Evolutionary conservation across 768 basidiomycete genomes (phyloP), one percentile per base, ranked within the genome.

Genomic region (Lyophyllum atratum): DNA sequence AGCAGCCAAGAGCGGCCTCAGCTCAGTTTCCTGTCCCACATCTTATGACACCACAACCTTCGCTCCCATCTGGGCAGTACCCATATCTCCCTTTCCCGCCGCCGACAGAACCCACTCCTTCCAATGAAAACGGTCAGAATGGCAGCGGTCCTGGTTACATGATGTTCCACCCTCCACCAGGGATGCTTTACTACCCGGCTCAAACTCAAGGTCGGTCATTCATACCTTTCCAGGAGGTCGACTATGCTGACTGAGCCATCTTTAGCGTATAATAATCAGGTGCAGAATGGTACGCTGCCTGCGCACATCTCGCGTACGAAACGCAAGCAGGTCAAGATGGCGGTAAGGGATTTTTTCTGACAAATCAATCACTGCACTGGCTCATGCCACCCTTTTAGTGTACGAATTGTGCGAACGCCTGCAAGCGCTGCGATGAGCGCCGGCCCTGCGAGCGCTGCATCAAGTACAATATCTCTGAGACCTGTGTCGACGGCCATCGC

Each of bases 311-410:
- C 68, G 8, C 73, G 85, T 58, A 84, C 88, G 2, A 93, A 93
- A 72, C 89, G 92, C 59, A 85, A 85, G 64, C 92, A 93, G 69
- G 92, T 93, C 66, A 93, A 93, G 79, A 92, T 92, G 77, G 92
- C 92, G 37, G 82, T 83, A 64, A 61, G 78, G 71, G 17, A 37
- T 34, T 19, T 22, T 29, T 54, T 33, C 12, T n/a, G 37, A 39
- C n/a, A 42, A 37, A 14, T 6, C 8, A 24, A 24, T 11, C 43
- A 24, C 10, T 4, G 12, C 43, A 24, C 6, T 8, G 43, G 43
- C 22, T 49, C 10, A 31, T 24, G 11, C 22, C 26, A 9, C 12
- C 4, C 2, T 1, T 17, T 1, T 47, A 82, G 76, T 93, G 92
- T 71, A 93, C 91, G 21, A 92, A 93, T 64, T 93, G 92, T 67